Evolutionary conservation across 169 alveolate species (phyloP).

Genomic region (Plasmodium malariae): DNA sequence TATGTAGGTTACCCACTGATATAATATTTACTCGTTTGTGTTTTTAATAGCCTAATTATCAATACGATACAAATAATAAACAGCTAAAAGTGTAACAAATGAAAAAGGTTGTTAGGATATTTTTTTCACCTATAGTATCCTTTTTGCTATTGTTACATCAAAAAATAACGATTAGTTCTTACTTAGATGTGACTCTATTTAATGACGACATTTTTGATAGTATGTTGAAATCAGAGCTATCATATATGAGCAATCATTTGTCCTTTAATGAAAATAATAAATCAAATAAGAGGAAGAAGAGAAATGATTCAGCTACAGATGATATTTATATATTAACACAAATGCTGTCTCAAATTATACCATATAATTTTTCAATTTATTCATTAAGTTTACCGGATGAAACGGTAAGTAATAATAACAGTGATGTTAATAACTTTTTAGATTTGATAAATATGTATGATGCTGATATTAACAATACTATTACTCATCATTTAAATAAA

Average conservation of each 20-base stretch:
- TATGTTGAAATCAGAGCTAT: conserved; percentile 30
- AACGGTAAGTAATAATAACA: conserved; percentile 6
- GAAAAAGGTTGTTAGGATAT: conserved; percentile 24
- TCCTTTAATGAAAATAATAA: conserved; percentile 50
- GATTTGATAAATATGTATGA: conserved; percentile 66
- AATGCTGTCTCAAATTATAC: conserved; percentile 60
- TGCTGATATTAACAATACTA: conserved; percentile 36
- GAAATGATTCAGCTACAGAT: conserved; percentile 36
- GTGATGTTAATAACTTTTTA: conserved; percentile 15
- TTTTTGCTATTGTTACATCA: conserved; percentile 19
- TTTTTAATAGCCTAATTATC: background rate
- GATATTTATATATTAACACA: conserved; percentile 52
- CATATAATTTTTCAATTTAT: conserved; percentile 50
- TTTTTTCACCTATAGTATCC: conserved; percentile 18
- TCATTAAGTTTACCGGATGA: conserved; percentile 24
- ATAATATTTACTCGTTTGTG: background rate
- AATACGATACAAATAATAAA: background rate
- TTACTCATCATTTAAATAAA: conserved; percentile 27
- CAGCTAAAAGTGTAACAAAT: conserved; percentile 3
- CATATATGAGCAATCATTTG: conserved; percentile 56
- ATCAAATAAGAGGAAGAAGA: conserved; percentile 36
- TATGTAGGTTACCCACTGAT: too few species aligned
- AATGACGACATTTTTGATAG: conserved; percentile 37
- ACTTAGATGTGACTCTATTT: conserved; percentile 22
- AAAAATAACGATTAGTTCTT: conserved; percentile 7